A percentile compares a stretch with the other conserved stretches of the same genome.
These are phyloP conservation scores for Eucalyptus marginata DNA, from an alignment of 345 rosid genomes.

Conservation along the genomic window DNA sequence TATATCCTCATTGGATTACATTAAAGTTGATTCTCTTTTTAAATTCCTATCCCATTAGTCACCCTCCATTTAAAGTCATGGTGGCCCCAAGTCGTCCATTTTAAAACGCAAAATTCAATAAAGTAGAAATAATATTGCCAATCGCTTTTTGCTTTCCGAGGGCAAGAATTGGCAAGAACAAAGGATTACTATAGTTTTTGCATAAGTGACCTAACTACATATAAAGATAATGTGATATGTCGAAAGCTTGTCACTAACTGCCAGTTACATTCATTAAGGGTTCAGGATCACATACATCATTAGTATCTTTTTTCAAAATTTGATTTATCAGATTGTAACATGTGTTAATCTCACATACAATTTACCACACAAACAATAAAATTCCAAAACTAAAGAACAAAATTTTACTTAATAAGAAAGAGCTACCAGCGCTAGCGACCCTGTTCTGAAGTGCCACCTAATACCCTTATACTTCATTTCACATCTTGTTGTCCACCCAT, in stretches of 20 bases:
- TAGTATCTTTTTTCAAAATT: not conserved
- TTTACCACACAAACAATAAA: not conserved
- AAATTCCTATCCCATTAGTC: not conserved
- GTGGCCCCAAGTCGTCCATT: not conserved
- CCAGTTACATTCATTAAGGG: not conserved
- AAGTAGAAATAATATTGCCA: not conserved
- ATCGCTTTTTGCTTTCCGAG: not conserved
- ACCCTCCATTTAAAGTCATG: not conserved
- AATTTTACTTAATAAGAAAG: not conserved
- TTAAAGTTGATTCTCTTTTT: not conserved
- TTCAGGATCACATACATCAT: not conserved
- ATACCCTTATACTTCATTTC: not conserved
- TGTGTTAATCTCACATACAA: not conserved
- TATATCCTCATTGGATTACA: not conserved
- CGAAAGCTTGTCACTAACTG: not conserved
- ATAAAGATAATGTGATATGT: not conserved
- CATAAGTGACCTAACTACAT: not conserved
- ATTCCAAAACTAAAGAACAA: not conserved
- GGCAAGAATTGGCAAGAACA: not conserved
- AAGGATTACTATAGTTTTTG: not conserved
- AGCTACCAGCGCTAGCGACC: accelerated
- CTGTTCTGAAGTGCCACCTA: accelerated
- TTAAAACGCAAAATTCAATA: not conserved
- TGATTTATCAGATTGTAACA: not conserved
- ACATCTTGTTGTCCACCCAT: not conserved